Evolutionary conservation across 106 monocot species (phyloP), one percentile per base, ranked within the genome.

Genomic region (Vanilla planifolia): DNA sequence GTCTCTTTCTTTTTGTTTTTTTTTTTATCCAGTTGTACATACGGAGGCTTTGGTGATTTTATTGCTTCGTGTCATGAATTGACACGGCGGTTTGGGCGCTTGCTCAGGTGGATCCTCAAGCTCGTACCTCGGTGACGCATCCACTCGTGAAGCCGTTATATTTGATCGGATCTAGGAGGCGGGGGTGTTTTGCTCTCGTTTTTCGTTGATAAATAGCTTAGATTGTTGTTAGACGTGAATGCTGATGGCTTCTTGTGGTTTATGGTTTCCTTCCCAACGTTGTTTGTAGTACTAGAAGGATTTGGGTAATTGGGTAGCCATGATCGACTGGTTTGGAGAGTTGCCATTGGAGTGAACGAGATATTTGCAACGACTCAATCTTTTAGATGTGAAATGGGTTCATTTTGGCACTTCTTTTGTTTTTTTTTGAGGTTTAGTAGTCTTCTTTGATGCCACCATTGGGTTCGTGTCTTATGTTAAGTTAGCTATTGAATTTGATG

Each of bases 1-100:
- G 62, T 63, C 44, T 32, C 62, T 19, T 45, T 32, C 19, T 20
- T 63, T 44, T 11, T 55, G 6, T 17, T 55, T 17, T 6, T 36
- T 57, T 10, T 8, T 1, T 1, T 53, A 6, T 22, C 20, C 35
- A 17, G 22, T 9, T 57, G 37, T n/a, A n/a, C n/a, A n/a, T n/a
- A n/a, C n/a, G n/a, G n/a, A n/a, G n/a, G n/a, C n/a, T 10, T 37
- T 37, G 37, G 37, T 6, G 37, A 10, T 37, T 10, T 10, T 37
- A 5, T 10, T 37, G 0, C 37, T 37, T 37, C 7, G 37, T 10
- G 37, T 37, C 37, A 0, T 10, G 37, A 37, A 37, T n/a, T 19
- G 46, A n/a, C 46, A 47, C 19, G 5, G 11, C 5, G 13, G 15
- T 5, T 16, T 47, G 5, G 46, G 46, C n/a, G 46, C 19, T 47